Conservation (phyloP, 176 grass and related monocot species). For the Oryza coarctata region DNA sequence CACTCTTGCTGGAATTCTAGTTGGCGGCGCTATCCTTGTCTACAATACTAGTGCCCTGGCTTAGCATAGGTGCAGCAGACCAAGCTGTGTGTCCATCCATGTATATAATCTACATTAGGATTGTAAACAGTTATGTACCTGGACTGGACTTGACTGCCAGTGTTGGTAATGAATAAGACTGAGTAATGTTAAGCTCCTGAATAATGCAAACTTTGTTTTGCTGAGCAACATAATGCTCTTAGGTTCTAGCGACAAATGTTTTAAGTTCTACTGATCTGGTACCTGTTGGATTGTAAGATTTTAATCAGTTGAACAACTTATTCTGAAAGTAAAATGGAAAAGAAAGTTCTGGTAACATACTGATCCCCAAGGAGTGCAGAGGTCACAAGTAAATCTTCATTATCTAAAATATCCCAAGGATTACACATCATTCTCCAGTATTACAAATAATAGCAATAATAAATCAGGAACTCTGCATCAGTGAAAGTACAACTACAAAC, state of each 20-base stretch:
- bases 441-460: not conserved
- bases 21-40: not conserved
- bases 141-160: conserved; percentile 4
- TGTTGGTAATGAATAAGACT: not conserved
- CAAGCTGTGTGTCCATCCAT: not conserved
- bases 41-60: not conserved
- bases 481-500: not conserved
- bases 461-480: conserved; percentile 8
- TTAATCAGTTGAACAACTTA: not conserved
- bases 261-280: not conserved
- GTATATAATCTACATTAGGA: not conserved
- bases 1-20: not conserved
- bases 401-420: not conserved
- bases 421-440: not conserved
- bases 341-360: not conserved
- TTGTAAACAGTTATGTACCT: not conserved
- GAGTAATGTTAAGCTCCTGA: not conserved
- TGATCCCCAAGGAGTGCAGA: not conserved
- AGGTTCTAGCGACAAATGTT: not conserved
- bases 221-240: not conserved
- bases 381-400: too few species aligned
- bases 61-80: not conserved
- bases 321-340: not conserved
- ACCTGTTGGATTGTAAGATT: not conserved
- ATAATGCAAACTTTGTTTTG: not conserved